Evolutionary conservation across 306 rosid genomes (phyloP).

Genomic region (Albizia julibrissin): DNA sequence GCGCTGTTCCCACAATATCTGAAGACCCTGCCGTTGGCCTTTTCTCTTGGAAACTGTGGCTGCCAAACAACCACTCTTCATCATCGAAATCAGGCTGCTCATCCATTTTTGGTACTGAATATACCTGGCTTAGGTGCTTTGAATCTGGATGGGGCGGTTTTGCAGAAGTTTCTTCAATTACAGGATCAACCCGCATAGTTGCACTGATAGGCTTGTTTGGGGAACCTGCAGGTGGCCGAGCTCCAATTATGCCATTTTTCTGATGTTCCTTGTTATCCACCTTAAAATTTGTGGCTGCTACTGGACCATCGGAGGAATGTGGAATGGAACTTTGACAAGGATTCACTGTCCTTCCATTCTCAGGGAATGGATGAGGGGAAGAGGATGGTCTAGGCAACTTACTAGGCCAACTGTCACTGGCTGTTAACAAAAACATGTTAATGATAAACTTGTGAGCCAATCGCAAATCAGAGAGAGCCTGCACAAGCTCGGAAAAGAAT

Average conservation of each 20-base stretch:
- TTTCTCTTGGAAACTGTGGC: conserved; percentile 44
- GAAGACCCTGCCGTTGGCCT: conserved; percentile 44
- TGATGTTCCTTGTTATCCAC: conserved; percentile 54
- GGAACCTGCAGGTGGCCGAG: conserved; percentile 44
- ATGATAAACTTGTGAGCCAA: conserved; percentile 39
- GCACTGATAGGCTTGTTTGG: conserved; percentile 40
- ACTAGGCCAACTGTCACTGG: conserved; percentile 64
- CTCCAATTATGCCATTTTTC: conserved; percentile 65
- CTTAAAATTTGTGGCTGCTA: conserved; percentile 42
- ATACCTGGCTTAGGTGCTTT: conserved; percentile 59
- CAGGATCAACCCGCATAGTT: conserved; percentile 40
- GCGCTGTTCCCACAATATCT: conserved; percentile 44
- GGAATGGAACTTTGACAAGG: conserved; percentile 55
- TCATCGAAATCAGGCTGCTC: conserved; percentile 55
- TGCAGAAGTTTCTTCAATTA: conserved; percentile 32
- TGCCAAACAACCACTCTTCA: conserved; percentile 75
- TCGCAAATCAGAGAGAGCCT: conserved; percentile 29
- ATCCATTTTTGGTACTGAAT: conserved; percentile 65
- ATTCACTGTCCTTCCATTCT: conserved; percentile 74
- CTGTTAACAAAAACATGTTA: conserved; percentile 47
- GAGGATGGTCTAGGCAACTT: conserved; percentile 60
- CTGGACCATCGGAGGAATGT: conserved; percentile 49
- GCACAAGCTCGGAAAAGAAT: conserved; percentile 27
- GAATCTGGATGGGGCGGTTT: conserved; percentile 84
- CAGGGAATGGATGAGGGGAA: conserved; percentile 50